Conservation (phyloP, 1,284 basidiomycete genomes). For the Cystobasidium slooffiae region DNA sequence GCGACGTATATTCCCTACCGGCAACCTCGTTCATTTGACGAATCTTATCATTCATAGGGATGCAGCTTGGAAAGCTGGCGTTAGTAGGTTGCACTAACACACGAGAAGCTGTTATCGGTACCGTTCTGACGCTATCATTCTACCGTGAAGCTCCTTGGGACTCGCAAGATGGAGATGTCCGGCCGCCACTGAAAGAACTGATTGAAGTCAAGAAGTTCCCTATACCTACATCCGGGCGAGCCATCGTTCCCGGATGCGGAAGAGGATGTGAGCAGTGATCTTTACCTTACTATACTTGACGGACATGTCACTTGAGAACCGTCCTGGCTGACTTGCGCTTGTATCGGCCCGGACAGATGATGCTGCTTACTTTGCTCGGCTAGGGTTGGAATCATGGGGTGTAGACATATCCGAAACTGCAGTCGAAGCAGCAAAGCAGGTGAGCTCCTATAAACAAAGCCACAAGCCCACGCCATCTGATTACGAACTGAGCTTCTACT, state of each 20-base stretch:
- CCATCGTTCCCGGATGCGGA: conserved; percentile 39
- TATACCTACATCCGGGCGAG: conserved; percentile 30
- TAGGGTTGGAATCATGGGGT: conserved; percentile 47
- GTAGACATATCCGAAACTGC: conserved; percentile 49
- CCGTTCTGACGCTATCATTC: neutral
- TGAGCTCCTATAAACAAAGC: conserved; percentile 19
- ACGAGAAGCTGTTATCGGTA: neutral
- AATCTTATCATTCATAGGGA: conserved; percentile 21
- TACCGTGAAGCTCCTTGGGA: conserved; percentile 32
- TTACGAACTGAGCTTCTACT: neutral
- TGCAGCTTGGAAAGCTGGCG: conserved; percentile 33
- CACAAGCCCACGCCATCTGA: neutral
- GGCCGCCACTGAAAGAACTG: conserved; percentile 37
- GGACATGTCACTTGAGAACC: neutral
- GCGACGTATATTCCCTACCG: neutral
- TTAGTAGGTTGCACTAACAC: conserved; percentile 2
- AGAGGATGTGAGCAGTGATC: conserved; percentile 17
- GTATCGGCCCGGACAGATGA: conserved; percentile 45
- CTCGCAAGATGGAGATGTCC: conserved; percentile 23
- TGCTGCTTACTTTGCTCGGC: conserved; percentile 47
- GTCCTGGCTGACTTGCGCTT: neutral
- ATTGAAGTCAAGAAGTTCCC: conserved; percentile 40
- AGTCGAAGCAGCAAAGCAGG: conserved; percentile 43
- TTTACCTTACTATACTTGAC: neutral
- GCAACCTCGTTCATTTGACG: neutral